These are phyloP conservation scores for Coemansia sp. DNA, from an alignment of 371 early-diverging fungal species.

Conservation along the genomic window DNA sequence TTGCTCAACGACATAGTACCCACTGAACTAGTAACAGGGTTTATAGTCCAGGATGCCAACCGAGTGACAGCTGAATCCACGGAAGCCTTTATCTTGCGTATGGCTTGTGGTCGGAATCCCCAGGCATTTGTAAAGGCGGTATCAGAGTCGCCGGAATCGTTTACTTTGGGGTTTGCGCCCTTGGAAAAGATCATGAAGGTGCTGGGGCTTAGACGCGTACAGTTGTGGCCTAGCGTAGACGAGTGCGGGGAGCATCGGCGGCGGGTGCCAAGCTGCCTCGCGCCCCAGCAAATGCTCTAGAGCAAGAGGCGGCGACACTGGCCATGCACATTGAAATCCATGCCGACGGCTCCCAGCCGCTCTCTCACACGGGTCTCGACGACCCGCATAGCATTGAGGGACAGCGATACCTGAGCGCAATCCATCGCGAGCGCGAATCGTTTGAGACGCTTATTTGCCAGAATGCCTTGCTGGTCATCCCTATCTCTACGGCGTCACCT, in stretches of 20 bases:
- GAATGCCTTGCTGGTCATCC: slow-evolving; percentile 67
- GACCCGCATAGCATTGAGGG: slow-evolving; percentile 96
- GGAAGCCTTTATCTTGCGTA: slow-evolving; percentile 84
- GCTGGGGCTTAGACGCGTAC: slow-evolving; percentile 78
- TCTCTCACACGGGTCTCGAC: slow-evolving; percentile 84
- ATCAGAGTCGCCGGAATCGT: slow-evolving; percentile 81
- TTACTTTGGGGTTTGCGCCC: slow-evolving; percentile 76
- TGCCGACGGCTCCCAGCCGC: slow-evolving; percentile 46
- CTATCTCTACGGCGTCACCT: slow-evolving; percentile 43
- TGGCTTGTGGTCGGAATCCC: slow-evolving; percentile 79
- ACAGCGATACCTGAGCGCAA: slow-evolving; percentile 80
- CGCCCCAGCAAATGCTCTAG: slow-evolving; percentile 38
- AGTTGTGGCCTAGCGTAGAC: slow-evolving; percentile 83
- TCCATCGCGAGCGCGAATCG: slow-evolving; percentile 88
- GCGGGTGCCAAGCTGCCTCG: slow-evolving; percentile 32
- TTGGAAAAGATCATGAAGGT: slow-evolving; percentile 81
- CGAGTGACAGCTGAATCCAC: slow-evolving; percentile 78
- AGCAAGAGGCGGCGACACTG: slow-evolving; percentile 29
- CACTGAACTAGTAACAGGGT: slow-evolving; percentile 73
- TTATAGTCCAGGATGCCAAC: slow-evolving; percentile 83
- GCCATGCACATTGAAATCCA: slow-evolving; percentile 5
- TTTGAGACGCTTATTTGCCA: slow-evolving; percentile 94
- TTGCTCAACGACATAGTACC: slow-evolving; percentile 83
- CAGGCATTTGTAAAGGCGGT: slow-evolving; percentile 93
- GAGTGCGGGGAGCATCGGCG: slow-evolving; percentile 71